These are phyloP conservation scores for Trametes elegans DNA, from an alignment of 768 basidiomycete species.

Conservation along the genomic window DNA sequence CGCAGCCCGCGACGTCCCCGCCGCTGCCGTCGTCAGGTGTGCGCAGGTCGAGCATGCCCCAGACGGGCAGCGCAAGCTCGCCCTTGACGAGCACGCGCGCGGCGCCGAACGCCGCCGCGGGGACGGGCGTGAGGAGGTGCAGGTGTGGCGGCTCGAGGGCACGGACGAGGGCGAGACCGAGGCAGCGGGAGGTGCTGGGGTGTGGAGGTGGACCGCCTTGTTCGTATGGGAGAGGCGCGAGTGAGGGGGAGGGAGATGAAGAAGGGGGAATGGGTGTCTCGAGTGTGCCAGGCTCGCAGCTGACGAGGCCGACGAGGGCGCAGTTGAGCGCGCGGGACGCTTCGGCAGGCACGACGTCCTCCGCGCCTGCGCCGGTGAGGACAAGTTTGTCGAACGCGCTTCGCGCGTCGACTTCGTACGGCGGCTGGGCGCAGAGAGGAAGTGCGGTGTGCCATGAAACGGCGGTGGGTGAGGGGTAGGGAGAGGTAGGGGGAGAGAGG, in stretches of 20 bases:
- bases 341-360: constrained; percentile 76
- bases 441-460: constrained; percentile 61
- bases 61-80: constrained; percentile 83
- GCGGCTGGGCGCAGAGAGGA: constrained; percentile 66
- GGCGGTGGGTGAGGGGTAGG: constrained; percentile 33
- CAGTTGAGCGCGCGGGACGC: constrained; percentile 73
- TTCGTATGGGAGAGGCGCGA: constrained; percentile 49
- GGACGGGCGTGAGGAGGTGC: constrained; percentile 82
- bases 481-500: constrained; percentile 10
- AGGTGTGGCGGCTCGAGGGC: constrained; percentile 52
- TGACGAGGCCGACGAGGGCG: constrained; percentile 74
- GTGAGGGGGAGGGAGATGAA: too few relatives aligned
- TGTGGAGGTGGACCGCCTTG: constrained; percentile 55
- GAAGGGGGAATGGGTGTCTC: constrained; percentile 29
- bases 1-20: constrained; percentile 51
- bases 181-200: constrained; percentile 59
- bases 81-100: constrained; percentile 70
- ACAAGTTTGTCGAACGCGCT: constrained; percentile 61
- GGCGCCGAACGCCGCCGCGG: constrained; percentile 42
- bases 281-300: constrained; percentile 43
- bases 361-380: constrained; percentile 69
- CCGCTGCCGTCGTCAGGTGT: constrained; percentile 36
- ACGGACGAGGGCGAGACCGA: constrained; percentile 79
- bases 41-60: constrained; percentile 81
- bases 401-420: constrained; percentile 67